phyloP scores from a whole-genome alignment of 768 basidiomycete species.

The Collybia sp. region DNA sequence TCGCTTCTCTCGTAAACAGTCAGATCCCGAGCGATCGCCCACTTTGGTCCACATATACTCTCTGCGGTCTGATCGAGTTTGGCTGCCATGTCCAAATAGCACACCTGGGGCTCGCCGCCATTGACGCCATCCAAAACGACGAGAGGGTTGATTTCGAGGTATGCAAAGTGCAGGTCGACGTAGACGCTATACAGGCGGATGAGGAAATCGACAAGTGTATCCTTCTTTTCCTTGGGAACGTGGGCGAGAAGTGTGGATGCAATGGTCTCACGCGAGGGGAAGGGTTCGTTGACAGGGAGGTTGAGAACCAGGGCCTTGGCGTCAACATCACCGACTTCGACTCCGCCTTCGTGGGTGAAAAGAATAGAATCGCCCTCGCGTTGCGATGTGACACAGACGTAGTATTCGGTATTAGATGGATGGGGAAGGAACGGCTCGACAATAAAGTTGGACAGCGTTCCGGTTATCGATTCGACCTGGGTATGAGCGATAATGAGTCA shows the following conservation, averaged over 20 bases:
- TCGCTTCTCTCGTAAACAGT: conserved; percentile 57
- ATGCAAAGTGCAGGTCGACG: conserved; percentile 98
- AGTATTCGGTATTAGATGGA: conserved; percentile 90
- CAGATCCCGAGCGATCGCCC: conserved; percentile 94
- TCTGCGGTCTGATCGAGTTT: conserved; percentile 99
- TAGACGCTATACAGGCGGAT: conserved; percentile 95
- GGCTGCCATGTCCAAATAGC: conserved; percentile 99
- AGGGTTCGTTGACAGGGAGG: conserved; percentile 67
- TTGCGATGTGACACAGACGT: conserved; percentile 95
- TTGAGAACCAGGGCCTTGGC: conserved; percentile 91
- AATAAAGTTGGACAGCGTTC: conserved; percentile 96
- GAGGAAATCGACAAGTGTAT: conserved; percentile 92
- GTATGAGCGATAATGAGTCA: conserved; percentile 16
- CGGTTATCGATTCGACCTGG: conserved; percentile 91
- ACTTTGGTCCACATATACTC: conserved; percentile 96
- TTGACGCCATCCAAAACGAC: conserved; percentile 83
- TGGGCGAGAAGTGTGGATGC: conserved; percentile 72
- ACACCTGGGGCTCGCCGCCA: conserved; percentile 69
- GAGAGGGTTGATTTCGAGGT: conserved; percentile 99
- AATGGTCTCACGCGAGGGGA: conserved; percentile 81
- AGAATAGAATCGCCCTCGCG: conserved; percentile 95
- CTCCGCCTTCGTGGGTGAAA: conserved; percentile 98
- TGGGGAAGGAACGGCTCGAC: conserved; percentile 99
- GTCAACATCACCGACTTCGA: conserved; percentile 98
- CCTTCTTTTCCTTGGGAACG: conserved; percentile 82